phyloP scores from a whole-genome alignment of 495 filamentous ascomycete species.

The Tuber melanosporum region DNA sequence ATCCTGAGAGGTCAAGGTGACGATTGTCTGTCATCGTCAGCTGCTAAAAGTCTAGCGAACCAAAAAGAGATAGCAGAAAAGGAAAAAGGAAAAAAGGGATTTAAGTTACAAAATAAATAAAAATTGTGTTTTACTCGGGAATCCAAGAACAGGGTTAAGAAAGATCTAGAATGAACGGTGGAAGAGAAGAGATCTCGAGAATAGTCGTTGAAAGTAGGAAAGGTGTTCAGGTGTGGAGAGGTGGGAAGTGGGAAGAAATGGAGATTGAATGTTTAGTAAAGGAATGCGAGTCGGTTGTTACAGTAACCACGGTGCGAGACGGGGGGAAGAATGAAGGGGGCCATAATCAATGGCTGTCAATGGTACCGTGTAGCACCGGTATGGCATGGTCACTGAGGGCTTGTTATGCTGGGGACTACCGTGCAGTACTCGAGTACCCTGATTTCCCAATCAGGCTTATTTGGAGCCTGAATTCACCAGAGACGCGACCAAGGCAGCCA shows the following conservation, averaged over 20 bases:
- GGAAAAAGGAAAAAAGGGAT: background rate
- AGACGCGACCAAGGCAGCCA: background rate
- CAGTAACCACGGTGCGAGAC: background rate
- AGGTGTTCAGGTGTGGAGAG: background rate
- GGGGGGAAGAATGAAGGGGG: background rate
- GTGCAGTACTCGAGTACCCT: background rate
- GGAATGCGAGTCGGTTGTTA: conserved; percentile 5
- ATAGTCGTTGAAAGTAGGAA: background rate
- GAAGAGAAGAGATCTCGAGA: background rate
- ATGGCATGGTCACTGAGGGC: background rate
- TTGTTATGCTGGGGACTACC: background rate
- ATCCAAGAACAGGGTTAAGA: background rate
- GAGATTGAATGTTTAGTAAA: background rate
- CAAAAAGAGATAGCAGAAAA: background rate
- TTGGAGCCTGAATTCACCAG: background rate
- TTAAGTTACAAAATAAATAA: background rate
- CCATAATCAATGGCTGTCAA: background rate
- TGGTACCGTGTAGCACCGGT: background rate
- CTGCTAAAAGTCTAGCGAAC: background rate
- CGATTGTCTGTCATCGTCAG: conserved; percentile 51
- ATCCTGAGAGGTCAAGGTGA: conserved; percentile 49
- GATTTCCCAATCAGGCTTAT: background rate
- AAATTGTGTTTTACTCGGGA: background rate
- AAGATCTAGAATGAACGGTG: background rate
- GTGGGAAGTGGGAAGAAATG: background rate